A percentile compares a stretch with the other conserved stretches of the same genome.
Evolutionary conservation across 371 early-diverging fungal genomes (phyloP).

Genomic region (Mucor indicus): DNA sequence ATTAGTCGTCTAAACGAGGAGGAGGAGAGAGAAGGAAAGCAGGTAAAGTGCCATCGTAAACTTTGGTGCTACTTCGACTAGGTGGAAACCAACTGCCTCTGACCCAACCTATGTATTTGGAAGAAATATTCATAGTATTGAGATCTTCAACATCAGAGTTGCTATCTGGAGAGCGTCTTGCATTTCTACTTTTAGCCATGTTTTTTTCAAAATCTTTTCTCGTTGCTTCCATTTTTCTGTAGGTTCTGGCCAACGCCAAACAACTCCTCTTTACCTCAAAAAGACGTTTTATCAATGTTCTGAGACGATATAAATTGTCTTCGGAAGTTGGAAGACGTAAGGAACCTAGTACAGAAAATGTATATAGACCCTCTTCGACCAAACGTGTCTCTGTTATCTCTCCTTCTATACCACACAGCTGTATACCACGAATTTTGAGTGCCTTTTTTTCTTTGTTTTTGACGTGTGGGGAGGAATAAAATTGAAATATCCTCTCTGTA

Average conservation of each 20-base stretch:
- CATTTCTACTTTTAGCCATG: constrained; percentile 3
- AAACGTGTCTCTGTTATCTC: constrained; percentile 2
- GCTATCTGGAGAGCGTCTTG: constrained; percentile 1
- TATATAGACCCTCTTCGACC: constrained; percentile 3
- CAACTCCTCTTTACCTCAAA: constrained; percentile 1
- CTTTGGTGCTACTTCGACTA: constrained; percentile 1
- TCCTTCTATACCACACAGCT: constrained; percentile 2
- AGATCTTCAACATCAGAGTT: constrained; percentile 2
- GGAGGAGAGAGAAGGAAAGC: constrained; percentile 2
- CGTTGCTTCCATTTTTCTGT: constrained; percentile 1
- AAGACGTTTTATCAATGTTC: constrained; percentile 2
- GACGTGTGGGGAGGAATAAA: constrained; percentile 2
- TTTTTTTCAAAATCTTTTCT: constrained; percentile 3
- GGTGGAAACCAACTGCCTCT: constrained; percentile 3
- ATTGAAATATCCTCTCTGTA: neutral
- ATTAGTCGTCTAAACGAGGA: constrained; percentile 4
- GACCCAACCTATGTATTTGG: constrained; percentile 2
- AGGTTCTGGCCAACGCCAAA: constrained; percentile 4
- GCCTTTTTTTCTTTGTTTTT: constrained; percentile 2
- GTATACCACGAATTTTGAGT: constrained; percentile 2
- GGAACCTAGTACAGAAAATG: constrained; percentile 3
- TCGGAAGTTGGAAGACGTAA: constrained; percentile 4
- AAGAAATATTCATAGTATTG: neutral
- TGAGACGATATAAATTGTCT: constrained; percentile 2
- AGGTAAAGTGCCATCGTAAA: constrained; percentile 5